Percentiles rank a stretch among this genome's conserved stretches.
Evolutionary conservation across 805 yeast species (phyloP).

Genomic region (Barnettozyma botsteinii): DNA sequence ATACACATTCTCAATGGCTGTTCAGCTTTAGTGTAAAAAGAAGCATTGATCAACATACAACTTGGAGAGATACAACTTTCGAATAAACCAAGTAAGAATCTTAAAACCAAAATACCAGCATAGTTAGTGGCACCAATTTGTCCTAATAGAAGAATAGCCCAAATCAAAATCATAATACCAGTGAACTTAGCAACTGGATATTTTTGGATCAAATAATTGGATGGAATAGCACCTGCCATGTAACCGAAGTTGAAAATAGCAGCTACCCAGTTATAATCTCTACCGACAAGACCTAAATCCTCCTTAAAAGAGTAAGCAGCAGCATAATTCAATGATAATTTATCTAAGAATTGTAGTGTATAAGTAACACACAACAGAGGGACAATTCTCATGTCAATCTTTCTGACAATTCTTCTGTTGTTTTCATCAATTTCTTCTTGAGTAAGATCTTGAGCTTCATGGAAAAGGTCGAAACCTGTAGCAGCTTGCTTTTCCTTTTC

Average conservation of each 20-base stretch:
- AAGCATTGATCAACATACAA: constrained; percentile 23
- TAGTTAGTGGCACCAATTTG: constrained; percentile 7
- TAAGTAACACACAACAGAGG: constrained; percentile 6
- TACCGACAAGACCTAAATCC: constrained; percentile 7
- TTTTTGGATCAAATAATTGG: constrained; percentile 3
- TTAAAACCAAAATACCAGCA: constrained; percentile 8
- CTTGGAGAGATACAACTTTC: constrained; percentile 27
- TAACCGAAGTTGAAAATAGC: constrained; percentile 9
- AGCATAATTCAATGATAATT: constrained; percentile 6
- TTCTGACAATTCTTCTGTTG: constrained; percentile 1
- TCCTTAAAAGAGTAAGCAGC: constrained; percentile 7
- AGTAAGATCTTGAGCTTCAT: constrained; percentile 7
- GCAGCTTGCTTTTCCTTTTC: constrained; percentile 5
- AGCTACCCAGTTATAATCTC: constrained; percentile 8
- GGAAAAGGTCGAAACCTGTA: constrained; percentile 5
- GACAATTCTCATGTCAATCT: constrained; percentile 5
- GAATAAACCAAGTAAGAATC: constrained; percentile 10
- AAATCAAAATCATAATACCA: constrained; percentile 1
- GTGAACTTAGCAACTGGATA: constrained; percentile 6
- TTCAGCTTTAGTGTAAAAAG: constrained; percentile 27
- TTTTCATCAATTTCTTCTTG: constrained; percentile 4
- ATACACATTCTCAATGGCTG: constrained; percentile 31
- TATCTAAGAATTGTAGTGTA: constrained; percentile 6
- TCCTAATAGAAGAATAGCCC: constrained; percentile 5
- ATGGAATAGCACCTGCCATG: constrained; percentile 7